Evolutionary conservation across 129 eudicot species (phyloP).

Genomic region (Artemisia tridentata): DNA sequence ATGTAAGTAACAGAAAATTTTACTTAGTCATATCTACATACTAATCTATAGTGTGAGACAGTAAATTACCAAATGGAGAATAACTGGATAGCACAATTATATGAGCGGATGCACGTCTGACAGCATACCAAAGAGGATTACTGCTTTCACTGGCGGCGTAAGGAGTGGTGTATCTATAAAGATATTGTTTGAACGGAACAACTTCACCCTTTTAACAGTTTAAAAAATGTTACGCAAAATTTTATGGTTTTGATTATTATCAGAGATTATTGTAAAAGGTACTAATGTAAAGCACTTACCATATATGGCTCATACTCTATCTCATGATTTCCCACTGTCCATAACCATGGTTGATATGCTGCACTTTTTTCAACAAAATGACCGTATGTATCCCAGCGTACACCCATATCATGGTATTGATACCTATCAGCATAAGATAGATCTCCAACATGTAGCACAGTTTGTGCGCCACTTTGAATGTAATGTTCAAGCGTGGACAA

Average conservation of each 20-base stretch:
- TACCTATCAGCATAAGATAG: slow-evolving; percentile 92
- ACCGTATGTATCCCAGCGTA: slow-evolving; percentile 98
- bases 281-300: slow-evolving; percentile 40
- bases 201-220: slow-evolving; percentile 62
- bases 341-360: slow-evolving; percentile 96
- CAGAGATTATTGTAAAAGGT: not conserved
- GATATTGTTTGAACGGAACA: slow-evolving; percentile 75
- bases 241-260: no score
- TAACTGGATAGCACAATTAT: slow-evolving; percentile 90
- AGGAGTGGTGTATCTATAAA: slow-evolving; percentile 86
- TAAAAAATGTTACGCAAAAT: not conserved
- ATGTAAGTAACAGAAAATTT: not conserved
- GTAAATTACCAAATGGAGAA: slow-evolving; percentile 79
- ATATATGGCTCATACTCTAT: slow-evolving; percentile 90
- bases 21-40: no score
- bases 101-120: slow-evolving; percentile 95
- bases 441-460: slow-evolving; percentile 90
- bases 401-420: slow-evolving; percentile 64
- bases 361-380: slow-evolving; percentile 70
- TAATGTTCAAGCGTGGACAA: slow-evolving; percentile 81
- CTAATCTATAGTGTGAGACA: not conserved
- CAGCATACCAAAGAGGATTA: slow-evolving; percentile 86
- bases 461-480: slow-evolving; percentile 67
- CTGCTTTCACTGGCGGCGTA: slow-evolving; percentile 68
- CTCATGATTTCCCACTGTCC: slow-evolving; percentile 94